Base-by-base conservation (phyloP, 2,329 filamentous ascomycete species). In the Colletotrichum nymphaeae region DNA sequence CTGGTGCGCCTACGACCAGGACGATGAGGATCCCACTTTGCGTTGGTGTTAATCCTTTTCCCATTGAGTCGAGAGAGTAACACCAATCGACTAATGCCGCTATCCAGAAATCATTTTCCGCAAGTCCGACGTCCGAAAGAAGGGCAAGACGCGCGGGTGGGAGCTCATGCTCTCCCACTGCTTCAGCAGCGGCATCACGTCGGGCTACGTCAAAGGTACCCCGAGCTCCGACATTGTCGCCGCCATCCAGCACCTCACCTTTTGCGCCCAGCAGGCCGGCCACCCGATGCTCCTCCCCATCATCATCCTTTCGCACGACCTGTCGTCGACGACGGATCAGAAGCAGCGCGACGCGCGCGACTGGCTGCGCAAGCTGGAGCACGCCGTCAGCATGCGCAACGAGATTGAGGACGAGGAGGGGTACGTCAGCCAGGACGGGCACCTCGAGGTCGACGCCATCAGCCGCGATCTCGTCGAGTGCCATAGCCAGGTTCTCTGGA, bases 61-160 rank as follows among this genome's bases (percentile, higher is more conserved):
- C n/a, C n/a, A 19, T 59, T 49, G 9, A 16, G 2, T 12, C 19
- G 42, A 49, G 8, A 11, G 19, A 30, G 22, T 19, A 14, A 32
- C 24, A 11, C 22, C 12, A 19, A 16, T 7, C 24, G 5, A 52
- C 68, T 76, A 26, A 78, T 53, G 1, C n/a, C 22, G 6, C 14
- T 7, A 19, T 16, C 9, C 70, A 89, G 87, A 92, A 77, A 88
- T 92, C 76, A 86, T 92, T 72, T 90, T 90, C 78, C 88, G 90
- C 76, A 92, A 92, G 80, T 91, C 88, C n/a, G 90, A 92, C 77
- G 90, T 92, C 42, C 88, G 89, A 63, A 92, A 92, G 79, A 91
- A 89, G 81, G 90, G 89, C 74, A 86, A 85, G 77, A 92, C 90
- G 19, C 87, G 90, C 68, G 90, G 90, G 57, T 92, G 89, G 89